Evolutionary conservation across 179 eudicot genomes (phyloP).

Genomic region (Silene vulgaris): DNA sequence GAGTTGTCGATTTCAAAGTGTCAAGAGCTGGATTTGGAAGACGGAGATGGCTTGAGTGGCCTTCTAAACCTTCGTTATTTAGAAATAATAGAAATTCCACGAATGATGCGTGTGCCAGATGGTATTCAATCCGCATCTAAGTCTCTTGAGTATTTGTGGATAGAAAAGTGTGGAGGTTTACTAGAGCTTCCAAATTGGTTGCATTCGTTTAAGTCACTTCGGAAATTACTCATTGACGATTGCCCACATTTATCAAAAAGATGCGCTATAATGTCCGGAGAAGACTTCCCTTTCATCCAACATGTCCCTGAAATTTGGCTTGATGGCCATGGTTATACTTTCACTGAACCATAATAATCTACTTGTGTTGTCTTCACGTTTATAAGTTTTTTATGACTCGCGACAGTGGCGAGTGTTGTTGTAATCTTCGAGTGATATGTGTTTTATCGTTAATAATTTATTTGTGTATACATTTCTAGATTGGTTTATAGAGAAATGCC

Average conservation of each 20-base stretch:
- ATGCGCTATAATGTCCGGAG: background rate
- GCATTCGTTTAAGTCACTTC: conserved; percentile 8
- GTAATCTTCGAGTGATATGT: no score
- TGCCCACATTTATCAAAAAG: conserved; percentile 12
- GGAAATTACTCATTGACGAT: background rate
- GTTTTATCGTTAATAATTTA: no score
- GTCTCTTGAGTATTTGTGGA: conserved; percentile 6
- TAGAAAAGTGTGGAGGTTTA: conserved; percentile 12
- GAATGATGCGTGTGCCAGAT: conserved; percentile 4
- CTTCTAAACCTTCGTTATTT: conserved; percentile 8
- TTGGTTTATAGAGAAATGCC: no score
- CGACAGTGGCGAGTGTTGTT: no score
- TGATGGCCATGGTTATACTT: no score
- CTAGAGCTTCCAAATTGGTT: conserved; percentile 15
- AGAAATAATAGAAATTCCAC: conserved; percentile 2
- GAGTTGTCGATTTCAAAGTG: background rate
- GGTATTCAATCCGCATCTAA: conserved; percentile 8
- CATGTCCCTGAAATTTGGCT: background rate
- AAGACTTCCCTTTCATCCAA: background rate
- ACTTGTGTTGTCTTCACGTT: no score
- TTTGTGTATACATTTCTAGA: no score
- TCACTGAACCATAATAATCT: no score
- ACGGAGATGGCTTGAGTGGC: conserved; percentile 10
- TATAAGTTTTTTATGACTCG: no score
- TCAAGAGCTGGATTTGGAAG: conserved; percentile 11